These are phyloP conservation scores for Trametes maxima DNA, from an alignment of 768 basidiomycete species.

Conservation along the genomic window DNA sequence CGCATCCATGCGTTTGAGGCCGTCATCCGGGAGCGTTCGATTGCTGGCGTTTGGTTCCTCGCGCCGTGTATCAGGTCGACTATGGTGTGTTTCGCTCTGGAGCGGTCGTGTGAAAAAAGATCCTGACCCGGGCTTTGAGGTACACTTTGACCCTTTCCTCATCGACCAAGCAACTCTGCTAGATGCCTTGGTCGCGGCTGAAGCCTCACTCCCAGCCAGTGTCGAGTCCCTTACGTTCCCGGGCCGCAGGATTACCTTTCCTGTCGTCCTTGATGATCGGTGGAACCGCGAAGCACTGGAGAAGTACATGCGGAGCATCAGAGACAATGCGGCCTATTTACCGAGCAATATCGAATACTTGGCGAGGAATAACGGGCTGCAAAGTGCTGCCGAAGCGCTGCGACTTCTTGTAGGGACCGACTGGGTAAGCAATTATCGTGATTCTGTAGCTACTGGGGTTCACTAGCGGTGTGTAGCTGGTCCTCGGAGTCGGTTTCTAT, in stretches of 20 bases:
- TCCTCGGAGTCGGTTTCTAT: slow-evolving; percentile 66
- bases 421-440: slow-evolving; percentile 42
- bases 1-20: slow-evolving; percentile 59
- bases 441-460: not conserved
- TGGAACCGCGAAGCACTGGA: slow-evolving; percentile 58
- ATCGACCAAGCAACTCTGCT: slow-evolving; percentile 50
- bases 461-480: slow-evolving; percentile 43
- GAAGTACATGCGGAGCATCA: slow-evolving; percentile 56
- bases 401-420: slow-evolving; percentile 49
- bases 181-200: slow-evolving; percentile 40
- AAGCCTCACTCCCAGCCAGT: slow-evolving; percentile 43
- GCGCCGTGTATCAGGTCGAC: slow-evolving; percentile 60
- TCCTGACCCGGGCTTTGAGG: slow-evolving; percentile 31
- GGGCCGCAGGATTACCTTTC: slow-evolving; percentile 58
- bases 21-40: slow-evolving; percentile 35
- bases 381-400: slow-evolving; percentile 45
- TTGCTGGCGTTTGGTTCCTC: slow-evolving; percentile 44
- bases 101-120: not conserved
- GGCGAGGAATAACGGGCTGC: slow-evolving; percentile 60
- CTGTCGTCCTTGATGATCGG: slow-evolving; percentile 62
- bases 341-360: slow-evolving; percentile 72
- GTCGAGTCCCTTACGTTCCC: slow-evolving; percentile 47
- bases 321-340: slow-evolving; percentile 63
- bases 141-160: slow-evolving; percentile 49
- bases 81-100: slow-evolving; percentile 42